Conservation (phyloP, 768 basidiomycete genomes). For the Russula sp. region DNA sequence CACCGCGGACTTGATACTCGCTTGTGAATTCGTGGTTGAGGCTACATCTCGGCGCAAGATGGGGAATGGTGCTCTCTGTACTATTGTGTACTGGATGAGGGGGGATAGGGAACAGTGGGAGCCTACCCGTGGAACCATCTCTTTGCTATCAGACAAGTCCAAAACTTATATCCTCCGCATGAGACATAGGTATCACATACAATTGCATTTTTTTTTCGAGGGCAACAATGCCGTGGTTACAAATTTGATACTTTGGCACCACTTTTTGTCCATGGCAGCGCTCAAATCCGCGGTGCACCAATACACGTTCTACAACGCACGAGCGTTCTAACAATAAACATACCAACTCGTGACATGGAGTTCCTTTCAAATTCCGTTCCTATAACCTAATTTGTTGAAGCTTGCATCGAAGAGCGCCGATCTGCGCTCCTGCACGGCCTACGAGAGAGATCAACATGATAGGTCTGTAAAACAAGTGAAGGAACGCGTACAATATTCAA, state of each 20-base stretch:
- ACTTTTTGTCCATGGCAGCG: not conserved
- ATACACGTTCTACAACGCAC: not conserved
- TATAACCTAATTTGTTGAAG: not conserved
- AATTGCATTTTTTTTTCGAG: not conserved
- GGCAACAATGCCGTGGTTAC: not conserved
- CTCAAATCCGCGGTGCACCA: not conserved
- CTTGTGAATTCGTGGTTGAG: not conserved
- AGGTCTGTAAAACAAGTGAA: not conserved
- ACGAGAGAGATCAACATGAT: not conserved
- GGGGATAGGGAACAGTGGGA: not conserved
- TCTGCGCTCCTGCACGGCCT: constrained; percentile 26
- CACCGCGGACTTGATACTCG: not conserved
- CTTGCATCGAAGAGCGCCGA: constrained; percentile 6
- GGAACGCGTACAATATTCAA: constrained; percentile 51
- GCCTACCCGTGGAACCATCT: not conserved
- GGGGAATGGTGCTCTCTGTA: not conserved
- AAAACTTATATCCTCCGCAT: not conserved
- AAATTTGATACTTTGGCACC: not conserved
- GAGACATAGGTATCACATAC: not conserved
- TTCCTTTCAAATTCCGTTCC: constrained; percentile 1
- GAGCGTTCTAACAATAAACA: not conserved
- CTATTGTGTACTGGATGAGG: not conserved
- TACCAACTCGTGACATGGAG: not conserved
- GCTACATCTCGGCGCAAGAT: not conserved
- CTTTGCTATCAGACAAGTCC: not conserved